A percentile compares a stretch with the other conserved stretches of the same genome.
phyloP scores from a whole-genome alignment of 768 basidiomycete species.

The Pleurotus djamor region DNA sequence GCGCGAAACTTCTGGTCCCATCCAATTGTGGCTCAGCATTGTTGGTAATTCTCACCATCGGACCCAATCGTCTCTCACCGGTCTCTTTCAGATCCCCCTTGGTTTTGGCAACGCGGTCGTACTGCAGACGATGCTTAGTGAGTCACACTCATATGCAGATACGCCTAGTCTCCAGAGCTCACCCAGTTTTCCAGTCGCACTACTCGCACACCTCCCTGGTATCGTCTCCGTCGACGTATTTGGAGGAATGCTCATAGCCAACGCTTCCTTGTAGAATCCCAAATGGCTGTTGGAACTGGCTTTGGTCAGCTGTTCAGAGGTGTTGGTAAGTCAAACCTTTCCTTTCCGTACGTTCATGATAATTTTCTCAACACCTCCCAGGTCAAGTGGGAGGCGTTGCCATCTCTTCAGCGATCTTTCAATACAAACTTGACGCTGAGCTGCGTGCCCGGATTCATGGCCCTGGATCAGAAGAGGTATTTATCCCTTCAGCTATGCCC shows the following conservation, averaged over 20 bases:
- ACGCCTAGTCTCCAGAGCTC: background rate
- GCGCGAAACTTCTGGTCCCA: constrained; percentile 37
- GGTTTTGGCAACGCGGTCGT: constrained; percentile 76
- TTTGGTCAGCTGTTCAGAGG: constrained; percentile 69
- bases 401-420: constrained; percentile 65
- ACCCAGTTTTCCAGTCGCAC: constrained; percentile 49
- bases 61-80: background rate
- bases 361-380: constrained; percentile 13
- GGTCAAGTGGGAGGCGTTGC: constrained; percentile 75
- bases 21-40: constrained; percentile 50
- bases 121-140: constrained; percentile 67
- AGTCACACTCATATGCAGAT: constrained; percentile 15
- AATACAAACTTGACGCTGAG: constrained; percentile 51
- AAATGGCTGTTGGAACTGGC: constrained; percentile 67
- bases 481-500: constrained; percentile 9
- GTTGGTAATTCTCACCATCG: constrained; percentile 32
- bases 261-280: constrained; percentile 36
- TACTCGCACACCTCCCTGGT: constrained; percentile 65
- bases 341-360: background rate
- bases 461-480: constrained; percentile 52
- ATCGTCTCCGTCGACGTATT: background rate
- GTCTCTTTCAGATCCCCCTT: constrained; percentile 49
- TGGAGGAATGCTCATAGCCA: background rate
- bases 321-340: constrained; percentile 40
- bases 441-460: constrained; percentile 51